phyloP scores from a whole-genome alignment of 164 flowering plant genomes.

The Malania oleifera region DNA sequence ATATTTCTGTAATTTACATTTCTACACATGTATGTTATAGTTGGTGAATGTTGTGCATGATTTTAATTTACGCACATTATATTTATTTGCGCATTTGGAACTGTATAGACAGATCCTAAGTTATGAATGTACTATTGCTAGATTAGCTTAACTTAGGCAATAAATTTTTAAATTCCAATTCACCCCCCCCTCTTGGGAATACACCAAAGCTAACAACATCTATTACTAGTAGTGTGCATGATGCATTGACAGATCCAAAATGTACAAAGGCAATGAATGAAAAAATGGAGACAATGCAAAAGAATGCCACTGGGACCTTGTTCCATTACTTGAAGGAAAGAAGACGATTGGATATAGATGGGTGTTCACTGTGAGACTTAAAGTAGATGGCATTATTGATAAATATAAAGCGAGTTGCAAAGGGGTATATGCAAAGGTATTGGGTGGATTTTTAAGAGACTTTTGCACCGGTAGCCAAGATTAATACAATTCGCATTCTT shows the following conservation, averaged over 20 bases:
- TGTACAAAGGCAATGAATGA: not conserved
- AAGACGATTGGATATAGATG: not conserved
- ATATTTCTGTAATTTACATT: no score
- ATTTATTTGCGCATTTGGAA: no score
- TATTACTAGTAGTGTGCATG: no score
- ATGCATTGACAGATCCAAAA: not conserved
- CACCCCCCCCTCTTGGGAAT: no score
- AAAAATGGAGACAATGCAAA: not conserved
- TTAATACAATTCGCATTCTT: not conserved
- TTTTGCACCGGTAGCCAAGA: not conserved
- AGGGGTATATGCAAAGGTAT: not conserved
- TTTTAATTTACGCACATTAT: no score
- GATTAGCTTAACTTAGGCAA: no score
- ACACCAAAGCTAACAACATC: no score
- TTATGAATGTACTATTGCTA: no score
- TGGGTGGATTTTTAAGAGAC: not conserved
- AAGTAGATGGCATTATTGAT: not conserved
- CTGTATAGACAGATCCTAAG: no score
- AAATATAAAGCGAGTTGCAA: not conserved
- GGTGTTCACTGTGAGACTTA: slow-evolving; percentile 1
- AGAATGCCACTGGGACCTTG: not conserved
- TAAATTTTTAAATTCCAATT: no score
- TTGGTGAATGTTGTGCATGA: no score
- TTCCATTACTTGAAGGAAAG: not conserved
- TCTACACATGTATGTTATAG: no score